Evolutionary conservation across 78 protist species (phyloP), one percentile per base, ranked within the genome.

Genomic region (Pelomyxa schiedti): DNA sequence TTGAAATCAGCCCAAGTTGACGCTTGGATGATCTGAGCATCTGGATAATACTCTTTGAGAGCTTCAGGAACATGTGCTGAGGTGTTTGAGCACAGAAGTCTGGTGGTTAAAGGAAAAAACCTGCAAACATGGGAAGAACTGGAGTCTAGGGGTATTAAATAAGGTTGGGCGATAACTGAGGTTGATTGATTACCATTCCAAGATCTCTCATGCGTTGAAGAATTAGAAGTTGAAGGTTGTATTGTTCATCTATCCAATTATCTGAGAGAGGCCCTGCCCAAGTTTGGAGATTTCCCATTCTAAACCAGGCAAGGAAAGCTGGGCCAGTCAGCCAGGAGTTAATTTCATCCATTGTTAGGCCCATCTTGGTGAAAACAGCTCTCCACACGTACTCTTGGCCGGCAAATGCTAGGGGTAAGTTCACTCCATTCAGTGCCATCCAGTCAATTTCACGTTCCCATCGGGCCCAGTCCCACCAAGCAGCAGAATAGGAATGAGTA

Each of bases 361-460:
- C 78, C 28, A 79, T 3, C 39, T 37, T 30, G 36, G 65, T 1
- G 66, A 39, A 82, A 4, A 36, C 2, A 39, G 29, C 3, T 22
- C 1, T 32, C 53, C 78, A 76, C 9, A 82, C 58, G 16, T 78
- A 2, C 66, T 82, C 87, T 32, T 75, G 82, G 3, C 87, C 87
- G 24, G 77, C 43, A 42, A 67, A 1, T 29, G 77, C 72, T 37
- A 83, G 78, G 8, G 82, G 83, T 6, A 69, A 52, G 83, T 83
- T 83, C 52, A 83, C 42, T 4, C 88, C 88, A 63, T 78, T 32
- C 40, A 84, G 38, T n/a, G 88, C 88, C 83, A 79, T 74, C 88
- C 84, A 78, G 58, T 78, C 88, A 30, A 84, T 47, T 9, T 84
- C 83, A 0, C 75, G 4, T 41, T 77, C 64, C 88, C 88, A 84